A percentile compares a stretch with the other conserved stretches of the same genome.
These are phyloP conservation scores for Geotrichum candidum DNA, from an alignment of 1,139 yeast genomes.

Conservation along the genomic window DNA sequence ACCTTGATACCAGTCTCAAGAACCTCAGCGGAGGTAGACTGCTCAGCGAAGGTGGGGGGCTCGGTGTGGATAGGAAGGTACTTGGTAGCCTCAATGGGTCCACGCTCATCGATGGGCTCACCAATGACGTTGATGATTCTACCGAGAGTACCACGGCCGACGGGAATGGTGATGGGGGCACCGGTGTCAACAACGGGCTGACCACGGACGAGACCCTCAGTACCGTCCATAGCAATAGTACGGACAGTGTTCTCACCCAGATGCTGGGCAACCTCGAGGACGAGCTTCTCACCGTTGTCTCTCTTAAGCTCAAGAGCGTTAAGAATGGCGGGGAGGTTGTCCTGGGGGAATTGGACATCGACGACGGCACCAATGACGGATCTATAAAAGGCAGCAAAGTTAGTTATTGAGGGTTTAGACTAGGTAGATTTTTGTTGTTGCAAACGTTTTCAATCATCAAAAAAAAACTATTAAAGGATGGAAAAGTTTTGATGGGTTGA, in stretches of 20 bases:
- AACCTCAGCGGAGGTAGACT: slow-evolving; percentile 95
- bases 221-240: slow-evolving; percentile 99
- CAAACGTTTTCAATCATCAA: neutral
- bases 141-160: slow-evolving; percentile 98
- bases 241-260: slow-evolving; percentile 99
- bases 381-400: slow-evolving; percentile 38
- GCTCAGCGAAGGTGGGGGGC: slow-evolving; percentile 93
- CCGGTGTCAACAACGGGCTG: slow-evolving; percentile 89
- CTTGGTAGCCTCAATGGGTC: slow-evolving; percentile 88
- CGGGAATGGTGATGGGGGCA: slow-evolving; percentile 97
- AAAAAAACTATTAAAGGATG: neutral
- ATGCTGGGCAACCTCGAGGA: slow-evolving; percentile 98
- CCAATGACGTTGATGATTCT: slow-evolving; percentile 98
- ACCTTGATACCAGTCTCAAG: slow-evolving; percentile 99
- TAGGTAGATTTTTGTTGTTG: neutral
- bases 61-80: slow-evolving; percentile 98
- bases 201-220: slow-evolving; percentile 99
- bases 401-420: neutral
- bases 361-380: slow-evolving; percentile 99
- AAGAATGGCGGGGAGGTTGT: slow-evolving; percentile 92
- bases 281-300: slow-evolving; percentile 63
- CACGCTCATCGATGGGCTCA: slow-evolving; percentile 99
- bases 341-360: slow-evolving; percentile 98
- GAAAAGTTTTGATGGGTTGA: neutral
- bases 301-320: slow-evolving; percentile 85